Conservation (phyloP, 176 grass and related monocot genomes). For the Tillandsia leiboldiana region DNA sequence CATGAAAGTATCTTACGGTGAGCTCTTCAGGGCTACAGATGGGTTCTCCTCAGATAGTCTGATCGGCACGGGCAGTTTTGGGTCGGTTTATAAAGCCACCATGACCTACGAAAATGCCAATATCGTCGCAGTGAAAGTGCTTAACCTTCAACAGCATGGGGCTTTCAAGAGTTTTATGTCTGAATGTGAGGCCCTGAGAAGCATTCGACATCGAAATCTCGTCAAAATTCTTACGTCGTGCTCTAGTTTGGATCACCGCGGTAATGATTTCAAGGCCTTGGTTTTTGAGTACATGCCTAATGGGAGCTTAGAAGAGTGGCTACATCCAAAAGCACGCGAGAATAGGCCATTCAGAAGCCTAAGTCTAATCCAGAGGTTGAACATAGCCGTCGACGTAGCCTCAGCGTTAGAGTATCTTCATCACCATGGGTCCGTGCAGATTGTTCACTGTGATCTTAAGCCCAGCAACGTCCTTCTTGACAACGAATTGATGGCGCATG, state of each 20-base stretch:
- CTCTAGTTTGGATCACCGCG: conserved; percentile 32
- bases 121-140: conserved; percentile 40
- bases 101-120: conserved; percentile 11
- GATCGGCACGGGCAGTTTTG: conserved; percentile 32
- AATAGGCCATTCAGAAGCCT: background rate
- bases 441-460: conserved; percentile 28
- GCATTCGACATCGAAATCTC: conserved; percentile 45
- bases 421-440: conserved; percentile 5
- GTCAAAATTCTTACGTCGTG: conserved; percentile 40
- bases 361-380: conserved; percentile 28
- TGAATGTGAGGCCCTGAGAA: conserved; percentile 45
- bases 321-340: conserved; percentile 18
- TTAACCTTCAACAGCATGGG: conserved; percentile 34
- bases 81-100: conserved; percentile 31
- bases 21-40: conserved; percentile 40
- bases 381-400: conserved; percentile 31
- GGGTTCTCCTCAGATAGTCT: conserved; percentile 32
- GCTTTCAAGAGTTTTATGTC: conserved; percentile 41
- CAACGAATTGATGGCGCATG: conserved; percentile 20
- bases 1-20: conserved; percentile 32
- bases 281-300: conserved; percentile 44
- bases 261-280: conserved; percentile 47
- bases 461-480: conserved; percentile 32
- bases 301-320: conserved; percentile 40
- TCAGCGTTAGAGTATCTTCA: conserved; percentile 49